Base-by-base conservation (phyloP, 441 rosid genomes). In the Biscutella auriculata region DNA sequence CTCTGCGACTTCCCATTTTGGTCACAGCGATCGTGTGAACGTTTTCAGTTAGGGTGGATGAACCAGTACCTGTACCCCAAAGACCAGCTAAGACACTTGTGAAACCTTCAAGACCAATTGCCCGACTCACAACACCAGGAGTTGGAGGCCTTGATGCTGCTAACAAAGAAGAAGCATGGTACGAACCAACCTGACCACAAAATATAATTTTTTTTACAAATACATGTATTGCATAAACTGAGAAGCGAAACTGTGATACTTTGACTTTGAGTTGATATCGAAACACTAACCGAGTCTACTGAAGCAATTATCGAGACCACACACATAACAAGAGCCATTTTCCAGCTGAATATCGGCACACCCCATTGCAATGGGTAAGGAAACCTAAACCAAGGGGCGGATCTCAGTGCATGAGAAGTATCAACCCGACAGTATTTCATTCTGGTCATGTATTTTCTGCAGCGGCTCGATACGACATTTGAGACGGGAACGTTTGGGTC, bases 341-440 rank as follows among this genome's bases (percentile, higher is more conserved):
- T 84, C 97, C 95, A 88, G 62, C 60, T 73, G 65, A 92, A 84
- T 62, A 88, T 77, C 17, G 98, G 98, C 64, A 89, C 81, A 35
- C 98, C 98, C 98, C 98, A 92, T 63, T 92, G 97, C 61, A 92
- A 68, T 9, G 98, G 98, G 69, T 86, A 92, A 57, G 97, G 98
- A 74, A 92, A 81, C 73, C 98, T 82, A 71, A 92, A 83, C 97
- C 97, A 88, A 32, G 98, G 96, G 33, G 95, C 77, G 43, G 86
- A 78, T 65, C 62, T 83, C 69, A 92, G 70, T 15, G 87, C 94
- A 51, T 86, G 94, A 57, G 92, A 88, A 52, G 92, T 82, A 71
- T 88, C 89, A 53, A 88, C 96, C 55, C 94, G 81, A 59, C 95
- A 88, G 44, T 79, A 73, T 79, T 78, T 88, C 94, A 92, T 82